Base-by-base conservation (phyloP, 768 basidiomycete genomes). In the Rickenella mellea region DNA sequence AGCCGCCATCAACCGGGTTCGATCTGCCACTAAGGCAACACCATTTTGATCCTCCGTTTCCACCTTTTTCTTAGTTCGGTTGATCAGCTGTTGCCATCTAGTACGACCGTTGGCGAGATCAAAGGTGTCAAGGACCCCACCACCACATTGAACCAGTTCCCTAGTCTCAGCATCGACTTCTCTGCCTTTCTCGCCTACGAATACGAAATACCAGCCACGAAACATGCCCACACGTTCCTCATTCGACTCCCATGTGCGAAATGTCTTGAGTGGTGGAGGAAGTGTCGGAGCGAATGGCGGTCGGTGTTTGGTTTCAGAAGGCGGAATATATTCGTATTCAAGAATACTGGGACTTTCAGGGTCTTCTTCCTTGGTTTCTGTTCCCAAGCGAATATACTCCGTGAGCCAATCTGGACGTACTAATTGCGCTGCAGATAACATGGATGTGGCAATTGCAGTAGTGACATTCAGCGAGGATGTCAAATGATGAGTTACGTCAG, bases 331-430 rank as follows among this genome's bases (percentile, higher is more conserved):
- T 0, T 58, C 51, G 15, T 69, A 56, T 52, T 83, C 80, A 6
- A 83, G 60, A 1, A 65, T n/a, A 3, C 11, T 54, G n/a, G 57
- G 48, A 0, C 61, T 22, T 6, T 56, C 59, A 32, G 53, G 59
- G 8, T 61, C 55, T 2, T 59, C 53, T 28, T 71, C 58, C 2
- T 53, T 46, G 11, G 60, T 56, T 3, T 55, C 19, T 2, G 33
- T 58, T 6, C 77, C 78, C 0, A 76, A 62, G 2, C 70, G 67
- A 24, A 86, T 45, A 24, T 84, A 53, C 42, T 85, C 78, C 6
- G 59, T 56, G 20, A 87, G 58, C 85, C 85, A 89, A 36, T 80
- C 77, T 0, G 70, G 65, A 44, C 68, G 84, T 25, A 81, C 82
- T 37, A 87, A 70, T 9, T 69, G 66, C 11, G 71, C 66, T 0